These are phyloP conservation scores for Macaranga tanarius DNA, from an alignment of 441 rosid species.

Conservation along the genomic window DNA sequence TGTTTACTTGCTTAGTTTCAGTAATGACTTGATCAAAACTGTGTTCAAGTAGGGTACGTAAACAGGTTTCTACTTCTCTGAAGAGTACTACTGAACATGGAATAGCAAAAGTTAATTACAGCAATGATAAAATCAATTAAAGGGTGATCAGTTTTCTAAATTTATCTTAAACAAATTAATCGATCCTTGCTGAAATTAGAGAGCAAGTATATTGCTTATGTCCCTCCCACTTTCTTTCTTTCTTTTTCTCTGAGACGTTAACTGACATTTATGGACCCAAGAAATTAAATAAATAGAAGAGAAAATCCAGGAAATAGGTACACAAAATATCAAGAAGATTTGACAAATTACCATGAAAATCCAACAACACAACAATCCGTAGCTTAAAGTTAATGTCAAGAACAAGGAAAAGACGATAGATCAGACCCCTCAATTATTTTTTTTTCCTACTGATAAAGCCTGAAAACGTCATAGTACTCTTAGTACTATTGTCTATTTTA, in stretches of 20 bases:
- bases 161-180: not conserved
- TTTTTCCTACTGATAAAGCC: conserved; percentile 23
- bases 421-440: conserved; percentile 2
- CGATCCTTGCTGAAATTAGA: conserved; percentile 10
- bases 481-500: conserved; percentile 5
- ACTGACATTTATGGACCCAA: conserved; percentile 24
- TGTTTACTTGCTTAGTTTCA: not conserved
- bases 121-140: too few relatives aligned
- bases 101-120: conserved; percentile 2
- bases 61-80: not conserved
- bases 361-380: conserved; percentile 9
- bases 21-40: not conserved
- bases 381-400: conserved; percentile 17
- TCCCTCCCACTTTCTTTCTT: not conserved
- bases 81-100: not conserved
- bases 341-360: conserved; percentile 14
- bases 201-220: not conserved
- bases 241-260: not conserved
- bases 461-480: conserved; percentile 9
- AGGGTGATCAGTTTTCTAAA: not conserved
- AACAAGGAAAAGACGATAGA: conserved; percentile 12
- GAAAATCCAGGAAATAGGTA: not conserved
- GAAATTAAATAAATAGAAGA: not conserved
- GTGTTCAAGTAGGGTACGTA: not conserved
- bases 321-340: conserved; percentile 10